phyloP scores from a whole-genome alignment of 495 filamentous ascomycete species.

The Aspergillus saccharolyticus region DNA sequence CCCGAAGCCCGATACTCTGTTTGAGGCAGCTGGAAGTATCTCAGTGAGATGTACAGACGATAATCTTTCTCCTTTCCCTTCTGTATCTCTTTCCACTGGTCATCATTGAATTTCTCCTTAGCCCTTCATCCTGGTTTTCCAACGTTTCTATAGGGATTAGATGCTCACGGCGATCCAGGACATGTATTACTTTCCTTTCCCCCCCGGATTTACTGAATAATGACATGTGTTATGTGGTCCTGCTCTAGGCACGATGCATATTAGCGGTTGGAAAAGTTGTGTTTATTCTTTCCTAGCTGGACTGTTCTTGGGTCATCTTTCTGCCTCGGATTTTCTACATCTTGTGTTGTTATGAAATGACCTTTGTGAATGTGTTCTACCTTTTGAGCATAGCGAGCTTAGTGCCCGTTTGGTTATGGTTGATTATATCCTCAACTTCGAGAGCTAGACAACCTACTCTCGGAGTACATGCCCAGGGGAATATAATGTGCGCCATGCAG shows the following conservation, averaged over 20 bases:
- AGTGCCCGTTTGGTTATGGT: slow-evolving; percentile 18
- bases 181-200: slow-evolving; percentile 38
- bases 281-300: slow-evolving; percentile 34
- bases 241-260: slow-evolving; percentile 41
- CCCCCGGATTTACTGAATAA: slow-evolving; percentile 34
- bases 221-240: slow-evolving; percentile 48
- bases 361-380: slow-evolving; percentile 12
- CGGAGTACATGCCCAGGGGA: too few relatives aligned
- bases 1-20: background rate
- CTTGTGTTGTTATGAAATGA: slow-evolving; percentile 21
- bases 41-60: background rate
- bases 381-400: slow-evolving; percentile 27
- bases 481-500: too few relatives aligned
- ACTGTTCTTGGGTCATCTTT: slow-evolving; percentile 21
- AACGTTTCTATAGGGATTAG: slow-evolving; percentile 12
- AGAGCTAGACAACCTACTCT: too few relatives aligned
- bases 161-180: slow-evolving; percentile 23
- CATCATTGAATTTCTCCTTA: slow-evolving; percentile 8
- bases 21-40: background rate
- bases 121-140: slow-evolving; percentile 21
- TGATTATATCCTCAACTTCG: slow-evolving; percentile 1
- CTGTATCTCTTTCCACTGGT: slow-evolving; percentile 11
- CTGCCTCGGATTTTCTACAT: slow-evolving; percentile 17
- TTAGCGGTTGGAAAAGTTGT: slow-evolving; percentile 49
- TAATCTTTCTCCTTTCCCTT: slow-evolving; percentile 2